Conservation (phyloP, 1,139 yeast genomes). For the Schwanniomyces etchellsii region DNA sequence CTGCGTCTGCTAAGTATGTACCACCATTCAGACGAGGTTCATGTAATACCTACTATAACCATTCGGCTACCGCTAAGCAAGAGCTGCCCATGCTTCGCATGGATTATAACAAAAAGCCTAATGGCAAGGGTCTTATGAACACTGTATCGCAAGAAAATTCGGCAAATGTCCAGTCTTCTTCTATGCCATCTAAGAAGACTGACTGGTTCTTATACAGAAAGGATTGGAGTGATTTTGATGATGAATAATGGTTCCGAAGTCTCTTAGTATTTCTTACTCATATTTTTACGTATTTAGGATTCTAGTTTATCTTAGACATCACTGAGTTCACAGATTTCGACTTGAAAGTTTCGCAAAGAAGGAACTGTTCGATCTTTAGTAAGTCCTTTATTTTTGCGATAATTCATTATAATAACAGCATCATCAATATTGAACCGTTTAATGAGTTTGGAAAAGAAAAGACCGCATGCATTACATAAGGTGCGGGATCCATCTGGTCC, state of each 20-base stretch:
- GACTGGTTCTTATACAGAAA: slow-evolving; percentile 36
- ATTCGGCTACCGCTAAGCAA: neutral
- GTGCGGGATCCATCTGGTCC: slow-evolving; percentile 42
- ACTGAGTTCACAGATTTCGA: neutral
- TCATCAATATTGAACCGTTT: slow-evolving; percentile 21
- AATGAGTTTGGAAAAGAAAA: slow-evolving; percentile 31
- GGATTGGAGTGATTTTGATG: slow-evolving; percentile 32
- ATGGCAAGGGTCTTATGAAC: too few relatives aligned
- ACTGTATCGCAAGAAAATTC: too few relatives aligned
- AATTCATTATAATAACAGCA: slow-evolving; percentile 20
- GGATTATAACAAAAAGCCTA: neutral
- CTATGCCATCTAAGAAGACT: slow-evolving; percentile 37
- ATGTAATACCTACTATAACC: slow-evolving; percentile 11
- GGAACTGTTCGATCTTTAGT: slow-evolving; percentile 8
- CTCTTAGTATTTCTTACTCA: neutral
- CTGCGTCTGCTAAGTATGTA: slow-evolving; percentile 48
- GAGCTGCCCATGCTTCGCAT: too few relatives aligned
- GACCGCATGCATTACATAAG: slow-evolving; percentile 43
- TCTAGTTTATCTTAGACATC: neutral
- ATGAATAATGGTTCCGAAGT: slow-evolving; percentile 4
- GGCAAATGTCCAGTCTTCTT: slow-evolving; percentile 23
- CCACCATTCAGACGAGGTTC: slow-evolving; percentile 66
- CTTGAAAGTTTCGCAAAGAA: too few relatives aligned
- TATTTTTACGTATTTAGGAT: neutral
- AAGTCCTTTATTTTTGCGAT: slow-evolving; percentile 16